Percentiles rank a stretch among this genome's conserved stretches.
phyloP scores from a whole-genome alignment of 164 flowering plant genomes.

The Vitis cinerea region DNA sequence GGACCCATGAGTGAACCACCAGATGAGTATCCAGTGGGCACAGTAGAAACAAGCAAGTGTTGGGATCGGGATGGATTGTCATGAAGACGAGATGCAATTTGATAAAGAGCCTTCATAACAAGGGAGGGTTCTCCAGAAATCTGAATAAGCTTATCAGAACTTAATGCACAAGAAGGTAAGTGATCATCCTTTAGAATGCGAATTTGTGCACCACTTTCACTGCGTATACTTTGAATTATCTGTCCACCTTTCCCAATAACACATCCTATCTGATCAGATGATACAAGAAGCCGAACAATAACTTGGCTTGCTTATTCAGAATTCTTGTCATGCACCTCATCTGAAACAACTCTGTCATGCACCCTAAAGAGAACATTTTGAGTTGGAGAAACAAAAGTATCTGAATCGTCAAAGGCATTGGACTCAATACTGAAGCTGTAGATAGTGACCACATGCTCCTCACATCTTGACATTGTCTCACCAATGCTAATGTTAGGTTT shows the following conservation, averaged over 20 bases:
- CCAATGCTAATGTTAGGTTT: slow-evolving; percentile 89
- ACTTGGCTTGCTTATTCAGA: slow-evolving; percentile 56
- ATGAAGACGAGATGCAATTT: slow-evolving; percentile 74
- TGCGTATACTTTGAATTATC: slow-evolving; percentile 78
- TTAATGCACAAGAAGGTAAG: slow-evolving; percentile 57
- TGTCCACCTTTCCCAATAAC: slow-evolving; percentile 70
- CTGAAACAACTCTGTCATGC: slow-evolving; percentile 80
- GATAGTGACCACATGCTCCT: slow-evolving; percentile 91
- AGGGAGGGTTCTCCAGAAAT: slow-evolving; percentile 64
- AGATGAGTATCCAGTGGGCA: slow-evolving; percentile 43
- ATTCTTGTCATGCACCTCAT: slow-evolving; percentile 40
- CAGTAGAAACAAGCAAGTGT: slow-evolving; percentile 63
- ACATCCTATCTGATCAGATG: slow-evolving; percentile 72
- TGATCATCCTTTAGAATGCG: slow-evolving; percentile 60
- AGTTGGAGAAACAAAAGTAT: slow-evolving; percentile 2
- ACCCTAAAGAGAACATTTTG: slow-evolving; percentile 90
- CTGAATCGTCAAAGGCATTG: slow-evolving; percentile 57
- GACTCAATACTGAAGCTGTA: slow-evolving; percentile 72
- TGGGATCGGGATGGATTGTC: slow-evolving; percentile 90
- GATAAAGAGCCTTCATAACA: slow-evolving; percentile 69
- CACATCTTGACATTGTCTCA: slow-evolving; percentile 76
- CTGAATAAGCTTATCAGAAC: slow-evolving; percentile 80
- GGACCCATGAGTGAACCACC: slow-evolving; percentile 59
- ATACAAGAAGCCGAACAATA: slow-evolving; percentile 76
- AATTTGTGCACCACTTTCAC: slow-evolving; percentile 87